Base-by-base conservation (phyloP, 192 early-diverging fungal species). In the Linderina pennispora region DNA sequence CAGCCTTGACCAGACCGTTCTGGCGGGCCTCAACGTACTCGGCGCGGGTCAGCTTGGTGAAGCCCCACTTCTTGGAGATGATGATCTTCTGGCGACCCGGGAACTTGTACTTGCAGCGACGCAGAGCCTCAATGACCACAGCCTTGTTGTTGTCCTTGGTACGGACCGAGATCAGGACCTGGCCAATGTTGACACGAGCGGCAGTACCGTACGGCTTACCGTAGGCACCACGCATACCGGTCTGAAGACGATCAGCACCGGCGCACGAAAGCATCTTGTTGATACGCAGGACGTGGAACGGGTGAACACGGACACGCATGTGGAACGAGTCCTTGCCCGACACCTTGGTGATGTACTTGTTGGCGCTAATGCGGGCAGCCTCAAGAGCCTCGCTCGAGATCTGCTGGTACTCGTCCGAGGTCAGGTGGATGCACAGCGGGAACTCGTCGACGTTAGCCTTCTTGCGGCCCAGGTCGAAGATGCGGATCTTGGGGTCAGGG, bases 181-280 rank as follows among this genome's bases (percentile, higher is more conserved):
- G 96, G 40, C 96, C 94, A 81, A 97, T 98, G 80, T 90, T 81
- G 68, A 98, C 90, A 77, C 94, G 92, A 51, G 96, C 96, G 48
- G 90, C 96, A 53, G 81, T 80, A 55, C 93, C 92, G 48, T 81
- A 80, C 63, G 96, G 94, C 80, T 98, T 98, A 53, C 94, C 96
- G 62, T 83, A 97, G 67, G 96, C 96, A 75, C 96, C 96, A 76
- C 96, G 89, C 94, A 98, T 98, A 83, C 94, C 96, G 58, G 86
- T 87, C 79, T 98, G 96, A 51, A 98, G 84, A 77, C 89, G 75
- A 94, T 97, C 94, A 55, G 96, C 94, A 80, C 96, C 96, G 53
- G 96, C 96, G 74, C 95, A 98, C 47, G 92, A 95, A 76, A 97
- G 82, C 96, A 98, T 98, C 82, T 98, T 98, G 87, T 98, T 97